These are phyloP conservation scores for Ustanciosporium gigantosporum DNA, from an alignment of 1,284 basidiomycete genomes.

Conservation along the genomic window DNA sequence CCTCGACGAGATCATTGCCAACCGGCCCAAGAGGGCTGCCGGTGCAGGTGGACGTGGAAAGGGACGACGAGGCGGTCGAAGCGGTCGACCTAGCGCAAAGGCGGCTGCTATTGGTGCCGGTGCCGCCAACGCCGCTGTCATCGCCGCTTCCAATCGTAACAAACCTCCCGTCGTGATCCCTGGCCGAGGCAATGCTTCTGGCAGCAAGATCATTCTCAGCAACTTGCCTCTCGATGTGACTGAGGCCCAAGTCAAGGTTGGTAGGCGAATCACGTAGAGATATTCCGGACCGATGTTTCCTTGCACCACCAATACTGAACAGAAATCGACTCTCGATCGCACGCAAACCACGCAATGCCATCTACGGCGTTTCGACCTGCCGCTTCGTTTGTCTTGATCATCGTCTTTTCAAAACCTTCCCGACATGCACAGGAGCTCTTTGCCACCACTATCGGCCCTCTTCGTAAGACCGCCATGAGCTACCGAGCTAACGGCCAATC, in stretches of 20 bases:
- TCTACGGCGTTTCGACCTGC: too few species aligned
- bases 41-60: slow-evolving; percentile 16
- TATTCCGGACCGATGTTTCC: neutral
- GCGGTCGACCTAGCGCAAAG: slow-evolving; percentile 48
- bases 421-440: slow-evolving; percentile 95
- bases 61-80: slow-evolving; percentile 28
- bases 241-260: slow-evolving; percentile 83
- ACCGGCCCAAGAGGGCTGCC: slow-evolving; percentile 48
- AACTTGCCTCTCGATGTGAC: slow-evolving; percentile 94
- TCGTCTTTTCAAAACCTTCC: too few species aligned
- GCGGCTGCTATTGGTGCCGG: slow-evolving; percentile 50
- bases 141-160: slow-evolving; percentile 56
- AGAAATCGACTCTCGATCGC: too few species aligned
- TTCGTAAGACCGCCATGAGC: slow-evolving; percentile 79
- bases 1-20: slow-evolving; percentile 57
- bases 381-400: neutral
- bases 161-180: slow-evolving; percentile 58
- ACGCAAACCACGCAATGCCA: neutral
- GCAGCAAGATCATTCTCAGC: slow-evolving; percentile 89
- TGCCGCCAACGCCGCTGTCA: slow-evolving; percentile 45
- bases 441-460: slow-evolving; percentile 82
- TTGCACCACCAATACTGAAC: too few species aligned
- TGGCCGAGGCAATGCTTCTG: slow-evolving; percentile 40
- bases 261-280: too few species aligned
- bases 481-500: slow-evolving; percentile 84